Evolutionary conservation across 345 rosid species (phyloP), one percentile per base, ranked within the genome.

Genomic region (Arabidopsis suecica): DNA sequence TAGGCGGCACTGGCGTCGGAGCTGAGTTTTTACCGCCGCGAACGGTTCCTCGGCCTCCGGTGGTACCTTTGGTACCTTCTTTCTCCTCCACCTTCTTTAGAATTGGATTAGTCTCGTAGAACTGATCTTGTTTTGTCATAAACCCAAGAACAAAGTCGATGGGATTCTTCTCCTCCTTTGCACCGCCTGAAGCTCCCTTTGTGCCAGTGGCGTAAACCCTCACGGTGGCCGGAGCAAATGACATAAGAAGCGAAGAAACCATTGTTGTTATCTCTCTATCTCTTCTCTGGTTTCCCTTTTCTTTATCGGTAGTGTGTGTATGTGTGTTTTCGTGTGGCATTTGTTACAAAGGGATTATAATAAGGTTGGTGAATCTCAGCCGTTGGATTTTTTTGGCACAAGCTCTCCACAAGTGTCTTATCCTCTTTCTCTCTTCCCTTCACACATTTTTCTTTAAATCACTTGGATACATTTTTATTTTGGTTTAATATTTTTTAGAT

Each of bases 361-460:
- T 6, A 76, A 37, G 72, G 68, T 71, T 57, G 0, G 44, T 61
- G 28, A 60, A 66, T 66, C 58, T 63, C 28, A 68, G 76, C 86
- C 88, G 69, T 86, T 79, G 79, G 91, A 85, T 76, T 68, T 74
- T 83, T 51, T 61, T 41, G 71, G 74, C 89, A 81, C 81, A 82
- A 85, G 87, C 65, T 83, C 93, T 83, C 96, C 93, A 83, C 96
- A 84, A 69, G 88, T 80, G 81, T 75, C 91, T 90, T 88, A 87
- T 90, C 93, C 76, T 81, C 80, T 78, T 41, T 23, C 23, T 71
- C 61, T 25, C 53, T 11, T 45, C 48, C 38, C 10, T 51, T 60
- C 74, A 51, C 79, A 75, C 62, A 38, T 58, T 74, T 57, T 65
- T 57, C 34, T 66, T 66, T 50, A 32, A 6, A 47, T 65, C 34